Evolutionary conservation across 805 yeast genomes (phyloP).

Genomic region (Nakazawaea ishiwadae): DNA sequence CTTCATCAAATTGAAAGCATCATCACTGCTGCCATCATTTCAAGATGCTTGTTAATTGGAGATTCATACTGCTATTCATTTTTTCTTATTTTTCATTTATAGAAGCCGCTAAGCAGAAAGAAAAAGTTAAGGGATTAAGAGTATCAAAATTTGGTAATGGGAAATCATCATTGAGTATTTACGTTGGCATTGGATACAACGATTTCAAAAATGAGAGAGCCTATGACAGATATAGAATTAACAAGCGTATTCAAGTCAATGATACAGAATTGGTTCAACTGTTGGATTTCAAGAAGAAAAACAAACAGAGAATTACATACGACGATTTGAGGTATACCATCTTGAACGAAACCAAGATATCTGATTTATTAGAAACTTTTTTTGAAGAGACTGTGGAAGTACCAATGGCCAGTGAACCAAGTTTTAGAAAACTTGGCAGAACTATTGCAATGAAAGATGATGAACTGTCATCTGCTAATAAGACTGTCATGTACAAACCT

Average conservation of each 20-base stretch:
- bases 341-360: constrained; percentile 1
- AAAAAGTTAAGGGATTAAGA: background rate
- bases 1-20: too few relatives aligned
- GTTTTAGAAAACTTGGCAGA: background rate
- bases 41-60: background rate
- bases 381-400: constrained; percentile 1
- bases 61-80: background rate
- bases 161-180: background rate
- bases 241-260: background rate
- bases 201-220: background rate
- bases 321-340: constrained; percentile 5
- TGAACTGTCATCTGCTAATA: background rate
- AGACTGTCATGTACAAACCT: constrained; percentile 7
- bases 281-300: constrained; percentile 3
- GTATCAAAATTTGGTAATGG: constrained; percentile 5
- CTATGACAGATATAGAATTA: background rate
- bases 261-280: constrained; percentile 7
- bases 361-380: background rate
- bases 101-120: background rate
- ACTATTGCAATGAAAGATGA: background rate
- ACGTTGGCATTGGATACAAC: background rate
- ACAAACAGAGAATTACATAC: constrained; percentile 1
- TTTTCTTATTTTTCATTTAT: background rate
- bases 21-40: background rate
- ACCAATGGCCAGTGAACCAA: constrained; percentile 1